phyloP scores from a whole-genome alignment of 176 grass and related monocot species.

The Musa acuminata region DNA sequence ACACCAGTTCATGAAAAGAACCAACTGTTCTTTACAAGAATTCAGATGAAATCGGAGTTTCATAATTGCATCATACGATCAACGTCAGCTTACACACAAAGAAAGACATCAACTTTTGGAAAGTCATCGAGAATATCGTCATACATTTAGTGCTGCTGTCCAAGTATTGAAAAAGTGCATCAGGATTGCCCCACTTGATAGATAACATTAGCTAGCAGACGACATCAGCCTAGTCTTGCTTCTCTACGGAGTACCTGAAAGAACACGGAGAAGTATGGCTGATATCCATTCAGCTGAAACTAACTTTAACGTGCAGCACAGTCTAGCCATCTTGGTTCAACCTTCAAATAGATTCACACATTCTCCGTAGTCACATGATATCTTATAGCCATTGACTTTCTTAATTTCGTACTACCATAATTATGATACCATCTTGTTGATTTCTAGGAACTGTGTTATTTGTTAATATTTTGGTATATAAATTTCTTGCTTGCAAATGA shows the following conservation, averaged over 20 bases:
- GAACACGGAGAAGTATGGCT: neutral
- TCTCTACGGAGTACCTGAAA: slow-evolving; percentile 5
- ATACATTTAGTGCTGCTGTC: neutral
- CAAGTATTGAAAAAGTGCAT: neutral
- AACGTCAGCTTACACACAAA: neutral
- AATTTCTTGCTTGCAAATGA: neutral
- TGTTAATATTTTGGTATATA: neutral
- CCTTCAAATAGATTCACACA: too few relatives aligned
- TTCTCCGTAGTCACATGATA: neutral
- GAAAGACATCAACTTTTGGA: neutral
- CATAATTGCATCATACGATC: neutral
- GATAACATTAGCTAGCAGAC: neutral
- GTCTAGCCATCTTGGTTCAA: too few relatives aligned
- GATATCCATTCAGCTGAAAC: neutral
- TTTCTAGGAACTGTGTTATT: neutral
- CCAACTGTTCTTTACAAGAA: too few relatives aligned
- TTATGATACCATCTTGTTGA: neutral
- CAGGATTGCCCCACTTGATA: too few relatives aligned
- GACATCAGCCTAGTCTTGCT: neutral
- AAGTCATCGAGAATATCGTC: neutral
- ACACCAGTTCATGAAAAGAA: too few relatives aligned
- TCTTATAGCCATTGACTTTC: neutral
- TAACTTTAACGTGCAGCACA: neutral
- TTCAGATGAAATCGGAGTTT: neutral
- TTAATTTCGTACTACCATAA: neutral